Percentiles rank a stretch among this genome's conserved stretches.
Evolutionary conservation across 202 grass and related monocot species (phyloP).

Genomic region (Setaria viridis): DNA sequence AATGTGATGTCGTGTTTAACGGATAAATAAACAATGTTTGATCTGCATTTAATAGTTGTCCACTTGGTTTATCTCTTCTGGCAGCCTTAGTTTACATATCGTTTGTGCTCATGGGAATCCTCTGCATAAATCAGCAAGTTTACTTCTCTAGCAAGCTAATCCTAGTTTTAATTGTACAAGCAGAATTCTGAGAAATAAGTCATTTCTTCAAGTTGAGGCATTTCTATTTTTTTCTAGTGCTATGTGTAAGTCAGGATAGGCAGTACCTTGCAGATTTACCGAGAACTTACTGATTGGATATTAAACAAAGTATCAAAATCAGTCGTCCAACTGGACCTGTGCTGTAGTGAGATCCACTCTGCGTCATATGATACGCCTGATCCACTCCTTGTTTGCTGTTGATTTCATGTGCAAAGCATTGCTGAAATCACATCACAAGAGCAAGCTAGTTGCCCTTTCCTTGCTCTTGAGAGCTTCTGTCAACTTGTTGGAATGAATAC

Average conservation of each 20-base stretch:
- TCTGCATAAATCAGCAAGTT: neutral
- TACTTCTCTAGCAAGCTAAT: neutral
- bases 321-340: constrained; percentile 5
- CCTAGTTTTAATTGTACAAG: constrained; percentile 21
- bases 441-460: neutral
- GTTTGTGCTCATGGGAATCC: constrained; percentile 2
- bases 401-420: too few relatives aligned
- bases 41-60: neutral
- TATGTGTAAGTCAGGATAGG: neutral
- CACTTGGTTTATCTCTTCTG: constrained; percentile 7
- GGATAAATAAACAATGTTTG: neutral
- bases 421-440: neutral
- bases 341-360: neutral
- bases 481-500: neutral
- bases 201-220: neutral
- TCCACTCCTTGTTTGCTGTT: too few relatives aligned
- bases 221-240: neutral
- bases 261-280: constrained; percentile 19
- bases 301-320: neutral
- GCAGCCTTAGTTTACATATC: neutral
- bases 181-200: neutral
- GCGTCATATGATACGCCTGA: too few relatives aligned
- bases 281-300: neutral
- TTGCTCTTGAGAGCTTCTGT: too few relatives aligned
- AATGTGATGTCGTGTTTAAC: constrained; percentile 8